These are phyloP conservation scores for Hypoxylon sp. DNA, from an alignment of 2,329 filamentous ascomycete genomes.

Conservation along the genomic window DNA sequence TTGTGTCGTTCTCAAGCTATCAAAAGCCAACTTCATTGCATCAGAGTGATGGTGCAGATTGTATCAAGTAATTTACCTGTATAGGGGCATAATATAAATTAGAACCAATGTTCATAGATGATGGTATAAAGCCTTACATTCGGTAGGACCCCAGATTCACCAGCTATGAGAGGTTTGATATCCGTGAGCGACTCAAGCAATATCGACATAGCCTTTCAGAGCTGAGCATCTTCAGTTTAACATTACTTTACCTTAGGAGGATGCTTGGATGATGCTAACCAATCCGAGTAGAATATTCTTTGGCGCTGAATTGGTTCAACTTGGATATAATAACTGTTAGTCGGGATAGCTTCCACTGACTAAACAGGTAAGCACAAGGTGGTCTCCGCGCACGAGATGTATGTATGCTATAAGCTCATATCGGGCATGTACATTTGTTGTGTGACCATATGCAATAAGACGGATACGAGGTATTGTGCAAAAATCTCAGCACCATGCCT, in stretches of 20 bases:
- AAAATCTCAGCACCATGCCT: conserved; percentile 12
- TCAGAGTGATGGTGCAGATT: too few relatives aligned
- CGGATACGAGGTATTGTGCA: conserved; percentile 11
- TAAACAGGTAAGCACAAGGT: not conserved
- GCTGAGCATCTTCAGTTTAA: not conserved
- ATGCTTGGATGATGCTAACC: not conserved
- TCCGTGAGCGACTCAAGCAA: not conserved
- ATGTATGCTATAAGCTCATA: conserved; percentile 6
- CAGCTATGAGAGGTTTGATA: too few relatives aligned
- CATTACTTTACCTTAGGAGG: not conserved
- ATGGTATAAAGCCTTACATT: not conserved
- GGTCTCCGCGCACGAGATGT: not conserved
- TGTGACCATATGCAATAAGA: conserved; percentile 13
- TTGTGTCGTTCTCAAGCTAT: not conserved
- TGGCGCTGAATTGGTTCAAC: not conserved
- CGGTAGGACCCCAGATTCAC: too few relatives aligned
- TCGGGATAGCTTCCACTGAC: too few relatives aligned
- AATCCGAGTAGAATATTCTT: not conserved
- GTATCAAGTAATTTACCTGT: not conserved
- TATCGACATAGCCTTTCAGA: not conserved
- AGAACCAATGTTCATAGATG: not conserved
- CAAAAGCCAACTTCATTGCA: not conserved
- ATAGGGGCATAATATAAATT: not conserved
- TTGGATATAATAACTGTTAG: too few relatives aligned
- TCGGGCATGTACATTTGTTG: conserved; percentile 3